These are phyloP conservation scores for Pseudopithomyces maydicus DNA, from an alignment of 2,329 filamentous ascomycete species.

Conservation along the genomic window DNA sequence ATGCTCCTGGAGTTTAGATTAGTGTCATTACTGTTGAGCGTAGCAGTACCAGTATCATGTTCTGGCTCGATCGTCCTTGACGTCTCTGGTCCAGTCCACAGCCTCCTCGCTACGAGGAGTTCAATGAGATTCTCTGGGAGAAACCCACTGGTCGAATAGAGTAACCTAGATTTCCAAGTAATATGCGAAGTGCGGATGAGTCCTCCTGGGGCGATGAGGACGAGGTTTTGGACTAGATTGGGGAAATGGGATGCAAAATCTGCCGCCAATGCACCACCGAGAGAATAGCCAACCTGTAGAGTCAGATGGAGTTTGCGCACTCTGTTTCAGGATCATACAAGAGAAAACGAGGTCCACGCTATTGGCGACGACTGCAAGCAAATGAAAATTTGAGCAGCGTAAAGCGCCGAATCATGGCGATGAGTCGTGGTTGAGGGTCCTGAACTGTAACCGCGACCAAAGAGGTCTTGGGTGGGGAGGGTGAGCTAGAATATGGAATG, in stretches of 20 bases:
- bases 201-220: slow-evolving; percentile 80
- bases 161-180: slow-evolving; percentile 62
- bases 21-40: slow-evolving; percentile 13
- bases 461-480: slow-evolving; percentile 60
- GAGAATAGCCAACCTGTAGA: slow-evolving; percentile 69
- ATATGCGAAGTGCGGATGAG: slow-evolving; percentile 71
- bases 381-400: slow-evolving; percentile 72
- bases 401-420: slow-evolving; percentile 75
- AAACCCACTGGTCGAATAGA: slow-evolving; percentile 65
- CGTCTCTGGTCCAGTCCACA: slow-evolving; percentile 33
- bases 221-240: slow-evolving; percentile 68
- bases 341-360: slow-evolving; percentile 60
- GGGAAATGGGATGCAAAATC: slow-evolving; percentile 74
- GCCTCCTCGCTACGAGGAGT: slow-evolving; percentile 45
- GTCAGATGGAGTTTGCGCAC: no score
- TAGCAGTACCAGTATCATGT: slow-evolving; percentile 24
- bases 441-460: slow-evolving; percentile 79
- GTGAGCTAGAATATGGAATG: no score
- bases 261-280: slow-evolving; percentile 76
- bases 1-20: not conserved
- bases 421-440: slow-evolving; percentile 63
- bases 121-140: slow-evolving; percentile 64
- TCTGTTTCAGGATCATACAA: slow-evolving; percentile 40
- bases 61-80: slow-evolving; percentile 33
- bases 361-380: slow-evolving; percentile 72